Base-by-base conservation (phyloP, 306 rosid genomes). In the Inga laurina region DNA sequence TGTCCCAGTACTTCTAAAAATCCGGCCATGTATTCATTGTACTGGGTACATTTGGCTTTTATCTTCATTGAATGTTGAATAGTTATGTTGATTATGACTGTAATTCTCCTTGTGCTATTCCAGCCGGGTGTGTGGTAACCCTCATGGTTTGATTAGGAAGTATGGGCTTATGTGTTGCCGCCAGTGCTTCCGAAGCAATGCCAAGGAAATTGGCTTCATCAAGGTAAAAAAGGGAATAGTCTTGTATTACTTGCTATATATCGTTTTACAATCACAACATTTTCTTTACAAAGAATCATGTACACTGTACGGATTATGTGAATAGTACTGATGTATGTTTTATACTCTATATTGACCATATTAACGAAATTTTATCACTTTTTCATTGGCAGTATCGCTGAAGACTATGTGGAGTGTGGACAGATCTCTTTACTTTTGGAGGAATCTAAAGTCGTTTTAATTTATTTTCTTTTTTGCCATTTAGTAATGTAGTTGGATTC, bases 161-260 rank as follows among this genome's bases (percentile, higher is more conserved):
- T 90, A 88, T 4, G 92, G 92, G 4, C 88, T 91, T 18, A 91
- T 86, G 91, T 91, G 95, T 34, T 91, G 93, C 90, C 88, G 92
- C 76, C 93, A 90, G 75, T 91, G 95, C 90, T 91, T 91, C 91
- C 90, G 91, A 35, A 90, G 95, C 88, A 90, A 90, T 2, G 93
- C 93, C 89, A 91, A 90, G 88, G 93, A 91, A 83, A 71, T 71
- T 43, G 56, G 75, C 75, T 71, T 71, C 75, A 71, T 71, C 12
- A 71, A 71, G 75, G 75, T 71, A 44, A 22, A 39, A 39, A 1
- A 39, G 34, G 3, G 10, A 57, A 19, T 41, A 24, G 52, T 43
- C 32, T 71, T 70, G 5, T n/a, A 3, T 13, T 41, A 4, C n/a
- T 10, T 22, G 5, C 21, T 37, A 1, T 43, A 22, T 44, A 12